Percentiles rank a stretch among this genome's conserved stretches.
Conservation (phyloP, 768 basidiomycete genomes). For the Mycena capillaripes region DNA sequence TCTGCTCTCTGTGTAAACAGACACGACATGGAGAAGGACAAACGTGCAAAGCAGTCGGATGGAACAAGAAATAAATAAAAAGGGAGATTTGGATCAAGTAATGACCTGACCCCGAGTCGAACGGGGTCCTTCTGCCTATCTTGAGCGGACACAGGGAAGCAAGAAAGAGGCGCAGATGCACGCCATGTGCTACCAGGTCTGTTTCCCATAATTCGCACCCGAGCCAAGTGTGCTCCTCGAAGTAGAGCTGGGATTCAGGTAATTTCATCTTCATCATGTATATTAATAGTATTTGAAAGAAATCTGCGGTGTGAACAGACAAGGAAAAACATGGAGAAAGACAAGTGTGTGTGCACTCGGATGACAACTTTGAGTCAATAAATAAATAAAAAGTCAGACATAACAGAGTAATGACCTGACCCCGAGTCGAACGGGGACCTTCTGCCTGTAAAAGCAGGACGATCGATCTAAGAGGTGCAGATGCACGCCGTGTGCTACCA, state of each 20-base stretch:
- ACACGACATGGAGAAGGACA: no score
- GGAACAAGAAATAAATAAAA: neutral
- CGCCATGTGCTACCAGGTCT: neutral
- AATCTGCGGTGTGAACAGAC: no score
- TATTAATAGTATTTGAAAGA: no score
- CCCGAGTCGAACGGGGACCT: slow-evolving; percentile 11
- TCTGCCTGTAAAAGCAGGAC: neutral
- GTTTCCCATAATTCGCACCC: neutral
- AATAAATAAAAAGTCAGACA: neutral
- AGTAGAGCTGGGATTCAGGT: neutral
- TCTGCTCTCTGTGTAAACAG: no score
- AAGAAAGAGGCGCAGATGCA: neutral
- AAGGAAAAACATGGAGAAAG: no score
- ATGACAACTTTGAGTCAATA: no score
- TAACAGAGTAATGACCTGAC: slow-evolving; percentile 4
- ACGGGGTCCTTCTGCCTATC: neutral
- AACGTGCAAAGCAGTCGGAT: no score
- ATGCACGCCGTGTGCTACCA: neutral
- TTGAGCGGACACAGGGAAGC: neutral
- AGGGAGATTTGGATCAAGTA: neutral
- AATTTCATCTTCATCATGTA: neutral
- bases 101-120: slow-evolving; percentile 8
- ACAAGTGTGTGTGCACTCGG: no score
- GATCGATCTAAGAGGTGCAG: neutral
- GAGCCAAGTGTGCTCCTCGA: neutral